phyloP scores from a whole-genome alignment of 768 basidiomycete species.

The Cystobasidium onofrii region DNA sequence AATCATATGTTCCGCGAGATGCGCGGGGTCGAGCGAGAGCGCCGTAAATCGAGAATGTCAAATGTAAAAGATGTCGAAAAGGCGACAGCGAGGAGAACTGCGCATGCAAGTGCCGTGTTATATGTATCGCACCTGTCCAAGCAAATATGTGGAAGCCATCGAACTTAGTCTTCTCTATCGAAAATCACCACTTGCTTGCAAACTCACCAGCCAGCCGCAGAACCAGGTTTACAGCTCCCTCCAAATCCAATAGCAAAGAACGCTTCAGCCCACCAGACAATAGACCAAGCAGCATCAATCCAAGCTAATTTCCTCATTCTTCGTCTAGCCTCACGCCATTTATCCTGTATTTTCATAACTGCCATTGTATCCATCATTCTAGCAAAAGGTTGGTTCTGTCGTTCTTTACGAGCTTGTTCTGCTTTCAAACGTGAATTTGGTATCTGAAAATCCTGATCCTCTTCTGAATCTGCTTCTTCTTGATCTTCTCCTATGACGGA shows the following conservation, averaged over 20 bases:
- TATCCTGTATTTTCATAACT: conserved; percentile 14
- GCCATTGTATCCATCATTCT: conserved; percentile 4
- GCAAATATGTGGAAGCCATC: background rate
- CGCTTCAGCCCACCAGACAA: conserved; percentile 1
- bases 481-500: background rate
- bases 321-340: conserved; percentile 4
- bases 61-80: background rate
- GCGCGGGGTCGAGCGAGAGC: conserved; percentile 11
- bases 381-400: background rate
- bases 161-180: background rate
- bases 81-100: conserved; percentile 15
- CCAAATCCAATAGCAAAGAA: conserved; percentile 23
- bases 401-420: background rate
- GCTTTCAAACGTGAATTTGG: background rate
- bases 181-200: too few species aligned
- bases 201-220: conserved; percentile 10
- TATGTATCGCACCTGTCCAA: conserved; percentile 28
- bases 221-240: conserved; percentile 3
- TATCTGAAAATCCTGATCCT: conserved; percentile 19
- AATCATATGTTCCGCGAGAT: background rate
- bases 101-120: conserved; percentile 14
- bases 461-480: background rate
- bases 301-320: background rate
- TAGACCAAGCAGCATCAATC: conserved; percentile 1
- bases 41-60: conserved; percentile 13